Evolutionary conservation across 1,284 basidiomycete genomes (phyloP).

Genomic region (Bjerkandera adusta): DNA sequence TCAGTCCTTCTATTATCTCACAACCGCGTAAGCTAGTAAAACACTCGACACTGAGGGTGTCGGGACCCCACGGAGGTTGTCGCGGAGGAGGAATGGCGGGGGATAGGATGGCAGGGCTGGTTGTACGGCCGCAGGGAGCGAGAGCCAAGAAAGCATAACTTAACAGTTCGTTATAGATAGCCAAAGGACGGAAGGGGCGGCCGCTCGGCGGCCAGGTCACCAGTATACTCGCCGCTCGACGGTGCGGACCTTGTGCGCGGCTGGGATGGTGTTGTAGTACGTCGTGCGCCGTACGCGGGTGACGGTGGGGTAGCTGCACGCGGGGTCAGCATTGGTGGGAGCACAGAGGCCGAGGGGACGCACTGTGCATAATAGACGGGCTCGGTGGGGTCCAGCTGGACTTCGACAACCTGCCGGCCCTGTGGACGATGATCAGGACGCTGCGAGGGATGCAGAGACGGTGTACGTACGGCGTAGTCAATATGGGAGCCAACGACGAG

Average conservation of each 20-base stretch:
- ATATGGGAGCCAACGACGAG: constrained; percentile 72
- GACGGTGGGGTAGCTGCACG: constrained; percentile 61
- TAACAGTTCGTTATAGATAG: neutral
- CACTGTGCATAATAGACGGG: constrained; percentile 70
- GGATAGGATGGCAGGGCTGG: constrained; percentile 3
- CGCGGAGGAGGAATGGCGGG: constrained; percentile 2
- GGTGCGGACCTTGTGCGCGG: constrained; percentile 41
- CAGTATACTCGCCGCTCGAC: constrained; percentile 73
- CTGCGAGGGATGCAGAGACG: neutral
- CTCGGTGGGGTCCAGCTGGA: constrained; percentile 68
- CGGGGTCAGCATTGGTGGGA: neutral
- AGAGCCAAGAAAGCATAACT: constrained; percentile 5
- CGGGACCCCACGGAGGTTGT: constrained; percentile 1
- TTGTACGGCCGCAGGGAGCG: constrained; percentile 7
- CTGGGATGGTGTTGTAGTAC: constrained; percentile 48
- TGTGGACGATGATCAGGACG: constrained; percentile 35
- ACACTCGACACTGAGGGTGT: constrained; percentile 1
- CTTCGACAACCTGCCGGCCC: constrained; percentile 78
- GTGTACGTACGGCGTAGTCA: constrained; percentile 58
- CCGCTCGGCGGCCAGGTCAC: constrained; percentile 34
- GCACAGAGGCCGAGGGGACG: too few species aligned
- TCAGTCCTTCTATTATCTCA: constrained; percentile 8
- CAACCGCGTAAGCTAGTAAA: constrained; percentile 2
- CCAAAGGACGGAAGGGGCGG: neutral
- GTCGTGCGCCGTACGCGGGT: constrained; percentile 71